Evolutionary conservation across 495 filamentous ascomycete species (phyloP).

Genomic region (Penicillium arizonense): DNA sequence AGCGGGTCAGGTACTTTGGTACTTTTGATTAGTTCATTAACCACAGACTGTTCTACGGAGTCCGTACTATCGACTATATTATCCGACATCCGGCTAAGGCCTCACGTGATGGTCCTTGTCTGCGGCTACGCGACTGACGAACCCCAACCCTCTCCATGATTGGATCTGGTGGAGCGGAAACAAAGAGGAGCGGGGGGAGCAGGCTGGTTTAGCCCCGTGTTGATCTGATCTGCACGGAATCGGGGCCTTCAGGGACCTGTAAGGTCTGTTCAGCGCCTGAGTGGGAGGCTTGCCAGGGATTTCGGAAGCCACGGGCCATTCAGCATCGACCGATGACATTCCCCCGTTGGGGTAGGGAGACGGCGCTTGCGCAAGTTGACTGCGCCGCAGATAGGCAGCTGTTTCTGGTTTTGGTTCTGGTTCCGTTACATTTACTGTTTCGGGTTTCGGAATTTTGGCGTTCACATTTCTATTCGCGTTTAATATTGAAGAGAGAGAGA

Average conservation of each 20-base stretch:
- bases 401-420: background rate
- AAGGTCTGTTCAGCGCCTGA: background rate
- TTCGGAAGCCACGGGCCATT: slow-evolving; percentile 8
- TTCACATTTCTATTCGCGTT: no score
- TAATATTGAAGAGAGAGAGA: no score
- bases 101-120: slow-evolving; percentile 19
- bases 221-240: slow-evolving; percentile 33
- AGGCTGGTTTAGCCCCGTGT: slow-evolving; percentile 13
- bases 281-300: slow-evolving; percentile 3
- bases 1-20: background rate
- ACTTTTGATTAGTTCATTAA: background rate
- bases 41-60: background rate
- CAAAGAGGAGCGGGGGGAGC: slow-evolving; percentile 8
- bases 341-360: background rate
- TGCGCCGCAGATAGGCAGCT: slow-evolving; percentile 6
- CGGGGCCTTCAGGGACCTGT: slow-evolving; percentile 19
- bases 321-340: background rate
- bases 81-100: background rate
- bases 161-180: slow-evolving; percentile 13
- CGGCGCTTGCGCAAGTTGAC: slow-evolving; percentile 13
- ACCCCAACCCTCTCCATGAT: slow-evolving; percentile 6
- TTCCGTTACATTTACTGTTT: no score
- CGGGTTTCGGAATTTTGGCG: background rate
- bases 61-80: background rate
- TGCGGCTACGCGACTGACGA: slow-evolving; percentile 30